Conservation (phyloP, 257 asterid genomes). For the Primulina huaijiensis region DNA sequence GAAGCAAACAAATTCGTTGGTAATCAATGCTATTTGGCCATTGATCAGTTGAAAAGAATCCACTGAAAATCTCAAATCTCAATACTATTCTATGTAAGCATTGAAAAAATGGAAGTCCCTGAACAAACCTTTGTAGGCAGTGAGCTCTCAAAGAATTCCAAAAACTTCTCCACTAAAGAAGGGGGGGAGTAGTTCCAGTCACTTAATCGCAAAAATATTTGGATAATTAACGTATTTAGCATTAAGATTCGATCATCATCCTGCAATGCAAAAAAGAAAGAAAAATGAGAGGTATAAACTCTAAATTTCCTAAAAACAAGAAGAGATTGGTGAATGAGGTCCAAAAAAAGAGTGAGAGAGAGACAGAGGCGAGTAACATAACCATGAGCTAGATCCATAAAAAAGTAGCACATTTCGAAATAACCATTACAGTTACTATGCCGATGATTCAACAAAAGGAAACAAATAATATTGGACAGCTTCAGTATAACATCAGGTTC, state of each 20-base stretch:
- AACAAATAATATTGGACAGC: not conserved
- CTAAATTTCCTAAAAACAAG: slow-evolving; percentile 1
- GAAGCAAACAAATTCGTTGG: slow-evolving; percentile 13
- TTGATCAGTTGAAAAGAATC: slow-evolving; percentile 13
- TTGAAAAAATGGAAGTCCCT: slow-evolving; percentile 15
- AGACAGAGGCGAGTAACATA: not conserved
- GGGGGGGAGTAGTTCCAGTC: slow-evolving; percentile 42
- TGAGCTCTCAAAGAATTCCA: slow-evolving; percentile 70
- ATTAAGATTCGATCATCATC: slow-evolving; percentile 56
- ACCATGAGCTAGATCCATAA: not conserved
- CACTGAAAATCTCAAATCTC: slow-evolving; percentile 7
- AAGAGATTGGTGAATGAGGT: slow-evolving; percentile 9
- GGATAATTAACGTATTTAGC: slow-evolving; percentile 59
- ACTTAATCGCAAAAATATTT: slow-evolving; percentile 63
- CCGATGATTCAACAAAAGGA: slow-evolving; percentile 13
- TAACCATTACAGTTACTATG: slow-evolving; percentile 9
- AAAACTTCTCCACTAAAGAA: slow-evolving; percentile 57
- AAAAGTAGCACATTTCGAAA: slow-evolving; percentile 16
- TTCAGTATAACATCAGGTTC: not conserved
- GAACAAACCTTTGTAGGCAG: slow-evolving; percentile 58
- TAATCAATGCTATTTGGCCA: slow-evolving; percentile 8
- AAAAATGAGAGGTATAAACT: slow-evolving; percentile 19
- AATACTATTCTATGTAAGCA: slow-evolving; percentile 7
- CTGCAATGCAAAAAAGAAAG: slow-evolving; percentile 48
- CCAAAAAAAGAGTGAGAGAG: not conserved